Conservation (phyloP, 805 yeast species). For the Candida insectorum region DNA sequence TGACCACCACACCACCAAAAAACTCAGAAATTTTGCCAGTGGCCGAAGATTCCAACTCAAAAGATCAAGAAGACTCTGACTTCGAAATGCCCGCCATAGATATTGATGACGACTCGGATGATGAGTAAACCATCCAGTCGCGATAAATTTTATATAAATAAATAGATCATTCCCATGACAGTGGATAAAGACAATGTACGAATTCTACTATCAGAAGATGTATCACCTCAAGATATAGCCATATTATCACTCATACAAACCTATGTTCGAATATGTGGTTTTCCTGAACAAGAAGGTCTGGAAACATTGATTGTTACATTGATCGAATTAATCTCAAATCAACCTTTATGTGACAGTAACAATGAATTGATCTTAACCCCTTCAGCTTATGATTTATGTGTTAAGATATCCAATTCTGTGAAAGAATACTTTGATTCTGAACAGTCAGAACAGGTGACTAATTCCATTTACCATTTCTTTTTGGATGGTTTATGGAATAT, state of each 20-base stretch:
- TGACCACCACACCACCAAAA: neutral
- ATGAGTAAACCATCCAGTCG: constrained; percentile 17
- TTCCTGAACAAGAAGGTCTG: neutral
- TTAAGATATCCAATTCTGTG: constrained; percentile 12
- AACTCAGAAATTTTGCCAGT: neutral
- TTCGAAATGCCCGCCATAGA: constrained; percentile 50
- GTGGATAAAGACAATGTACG: constrained; percentile 11
- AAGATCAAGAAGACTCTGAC: constrained; percentile 37
- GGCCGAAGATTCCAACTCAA: no score
- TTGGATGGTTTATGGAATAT: constrained; percentile 41
- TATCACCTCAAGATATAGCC: constrained; percentile 56
- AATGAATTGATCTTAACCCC: constrained; percentile 26
- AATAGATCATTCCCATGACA: constrained; percentile 1
- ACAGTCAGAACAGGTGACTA: neutral
- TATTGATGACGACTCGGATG: constrained; percentile 40
- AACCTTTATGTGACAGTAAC: constrained; percentile 23
- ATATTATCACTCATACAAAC: constrained; percentile 39
- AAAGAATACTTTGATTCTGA: constrained; percentile 1
- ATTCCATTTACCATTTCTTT: constrained; percentile 1
- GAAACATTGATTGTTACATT: constrained; percentile 22
- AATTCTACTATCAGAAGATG: constrained; percentile 32
- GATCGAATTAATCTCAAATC: constrained; percentile 40
- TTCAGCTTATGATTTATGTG: constrained; percentile 25
- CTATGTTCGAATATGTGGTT: constrained; percentile 13
- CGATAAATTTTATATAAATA: constrained; percentile 1